Percentiles rank a stretch among this genome's conserved stretches.
These are phyloP conservation scores for Rhizopogon rudus DNA, from an alignment of 768 basidiomycete species.

Conservation along the genomic window DNA sequence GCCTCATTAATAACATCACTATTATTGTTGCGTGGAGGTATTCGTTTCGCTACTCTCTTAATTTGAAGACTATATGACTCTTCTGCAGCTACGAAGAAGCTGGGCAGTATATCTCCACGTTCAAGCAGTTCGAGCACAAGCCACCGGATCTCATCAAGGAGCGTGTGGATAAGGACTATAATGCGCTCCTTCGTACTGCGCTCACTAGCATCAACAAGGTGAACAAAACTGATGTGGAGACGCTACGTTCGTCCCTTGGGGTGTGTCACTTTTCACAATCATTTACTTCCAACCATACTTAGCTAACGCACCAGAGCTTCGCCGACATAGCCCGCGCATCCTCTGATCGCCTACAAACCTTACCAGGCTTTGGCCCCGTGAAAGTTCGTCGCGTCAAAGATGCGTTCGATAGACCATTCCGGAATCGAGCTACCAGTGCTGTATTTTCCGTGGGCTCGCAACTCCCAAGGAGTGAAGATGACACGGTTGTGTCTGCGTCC, in stretches of 20 bases:
- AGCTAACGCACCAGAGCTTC: constrained; percentile 59
- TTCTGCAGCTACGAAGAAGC: constrained; percentile 76
- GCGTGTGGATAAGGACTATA: constrained; percentile 85
- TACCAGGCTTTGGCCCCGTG: constrained; percentile 92
- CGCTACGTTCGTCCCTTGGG: constrained; percentile 85
- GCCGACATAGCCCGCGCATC: constrained; percentile 72
- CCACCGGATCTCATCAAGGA: constrained; percentile 94
- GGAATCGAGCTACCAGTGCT: constrained; percentile 55
- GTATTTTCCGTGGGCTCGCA: constrained; percentile 30
- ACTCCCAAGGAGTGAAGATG: neutral
- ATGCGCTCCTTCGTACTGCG: constrained; percentile 71
- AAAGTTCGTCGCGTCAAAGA: constrained; percentile 91
- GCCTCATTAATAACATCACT: constrained; percentile 90
- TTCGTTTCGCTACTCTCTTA: constrained; percentile 16
- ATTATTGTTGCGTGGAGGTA: constrained; percentile 91
- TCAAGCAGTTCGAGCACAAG: constrained; percentile 93
- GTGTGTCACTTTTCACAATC: constrained; percentile 43
- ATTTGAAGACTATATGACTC: neutral
- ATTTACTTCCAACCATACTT: neutral
- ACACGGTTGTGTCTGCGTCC: neutral
- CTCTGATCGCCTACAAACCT: constrained; percentile 66
- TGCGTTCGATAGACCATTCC: constrained; percentile 87
- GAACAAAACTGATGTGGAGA: constrained; percentile 97
- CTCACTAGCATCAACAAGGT: constrained; percentile 90
- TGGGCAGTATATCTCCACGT: constrained; percentile 84